A percentile compares a stretch with the other conserved stretches of the same genome.
Conservation (phyloP, 2,329 filamentous ascomycete species). For the Arthroderma sp. region DNA sequence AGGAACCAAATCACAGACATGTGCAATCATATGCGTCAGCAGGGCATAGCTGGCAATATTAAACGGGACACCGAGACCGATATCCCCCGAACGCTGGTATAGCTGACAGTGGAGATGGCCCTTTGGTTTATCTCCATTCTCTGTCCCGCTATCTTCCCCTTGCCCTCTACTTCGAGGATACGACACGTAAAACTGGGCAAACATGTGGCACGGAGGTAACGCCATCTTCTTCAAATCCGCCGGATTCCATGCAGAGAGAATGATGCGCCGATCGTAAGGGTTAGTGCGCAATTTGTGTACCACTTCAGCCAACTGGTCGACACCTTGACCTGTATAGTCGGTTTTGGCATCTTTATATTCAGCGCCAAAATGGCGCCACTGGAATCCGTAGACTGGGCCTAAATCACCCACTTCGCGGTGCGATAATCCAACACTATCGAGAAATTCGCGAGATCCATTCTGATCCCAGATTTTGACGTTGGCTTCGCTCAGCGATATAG, state of each 20-base stretch:
- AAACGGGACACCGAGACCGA: slow-evolving; percentile 94
- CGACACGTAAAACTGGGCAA: slow-evolving; percentile 88
- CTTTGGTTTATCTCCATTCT: slow-evolving; percentile 31
- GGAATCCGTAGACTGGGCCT: slow-evolving; percentile 93
- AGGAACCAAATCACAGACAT: slow-evolving; percentile 69
- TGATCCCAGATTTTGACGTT: slow-evolving; percentile 98
- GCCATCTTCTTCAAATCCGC: slow-evolving; percentile 77
- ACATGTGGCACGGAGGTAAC: slow-evolving; percentile 91
- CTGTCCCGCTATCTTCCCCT: slow-evolving; percentile 15
- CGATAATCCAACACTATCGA: slow-evolving; percentile 69
- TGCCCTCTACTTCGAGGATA: slow-evolving; percentile 41
- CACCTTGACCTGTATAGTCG: slow-evolving; percentile 77
- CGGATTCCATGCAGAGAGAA: slow-evolving; percentile 90
- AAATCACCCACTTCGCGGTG: slow-evolving; percentile 80
- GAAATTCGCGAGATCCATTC: slow-evolving; percentile 80
- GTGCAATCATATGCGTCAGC: slow-evolving; percentile 87
- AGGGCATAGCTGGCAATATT: slow-evolving; percentile 94
- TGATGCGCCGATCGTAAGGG: slow-evolving; percentile 81
- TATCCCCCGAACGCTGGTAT: slow-evolving; percentile 91
- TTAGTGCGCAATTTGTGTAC: slow-evolving; percentile 69
- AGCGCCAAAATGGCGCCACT: slow-evolving; percentile 96
- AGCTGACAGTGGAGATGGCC: slow-evolving; percentile 75
- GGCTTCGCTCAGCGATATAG: slow-evolving; percentile 57
- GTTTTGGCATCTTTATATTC: slow-evolving; percentile 65
- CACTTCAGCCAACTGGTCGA: slow-evolving; percentile 88